Percentiles rank a stretch among this genome's conserved stretches.
Evolutionary conservation across 2,329 filamentous ascomycete genomes (phyloP).

Genomic region (Penicillium vulpinum): DNA sequence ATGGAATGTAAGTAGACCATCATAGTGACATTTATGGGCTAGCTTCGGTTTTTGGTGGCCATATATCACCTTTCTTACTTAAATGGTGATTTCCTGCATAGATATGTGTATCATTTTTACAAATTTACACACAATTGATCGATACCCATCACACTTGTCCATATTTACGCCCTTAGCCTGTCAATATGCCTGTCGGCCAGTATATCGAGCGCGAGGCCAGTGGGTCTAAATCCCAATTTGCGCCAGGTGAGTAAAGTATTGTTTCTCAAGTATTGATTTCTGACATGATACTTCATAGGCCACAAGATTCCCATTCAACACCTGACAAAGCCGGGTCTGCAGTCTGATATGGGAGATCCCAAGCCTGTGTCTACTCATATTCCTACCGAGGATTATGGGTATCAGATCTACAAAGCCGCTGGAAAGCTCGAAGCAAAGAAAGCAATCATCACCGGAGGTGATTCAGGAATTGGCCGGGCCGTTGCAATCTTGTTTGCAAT

Average conservation of each 20-base stretch:
- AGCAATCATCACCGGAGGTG: slow-evolving; percentile 78
- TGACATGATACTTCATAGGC: slow-evolving; percentile 35
- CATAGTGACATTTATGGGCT: slow-evolving; percentile 7
- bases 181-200: slow-evolving; percentile 17
- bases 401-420: slow-evolving; percentile 70
- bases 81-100: background rate
- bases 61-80: background rate
- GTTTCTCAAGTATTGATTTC: background rate
- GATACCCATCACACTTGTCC: background rate
- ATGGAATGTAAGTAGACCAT: background rate
- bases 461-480: slow-evolving; percentile 75
- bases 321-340: slow-evolving; percentile 54
- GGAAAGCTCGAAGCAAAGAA: slow-evolving; percentile 74
- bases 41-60: background rate
- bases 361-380: slow-evolving; percentile 64
- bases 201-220: slow-evolving; percentile 22
- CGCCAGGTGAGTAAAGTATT: slow-evolving; percentile 28
- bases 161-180: background rate
- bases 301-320: slow-evolving; percentile 54
- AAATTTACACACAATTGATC: background rate
- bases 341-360: slow-evolving; percentile 57
- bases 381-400: slow-evolving; percentile 66
- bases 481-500: slow-evolving; percentile 75
- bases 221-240: slow-evolving; percentile 35
- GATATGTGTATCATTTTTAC: background rate